Conservation (phyloP, 1,284 basidiomycete genomes). For the Inonotus hispidus region DNA sequence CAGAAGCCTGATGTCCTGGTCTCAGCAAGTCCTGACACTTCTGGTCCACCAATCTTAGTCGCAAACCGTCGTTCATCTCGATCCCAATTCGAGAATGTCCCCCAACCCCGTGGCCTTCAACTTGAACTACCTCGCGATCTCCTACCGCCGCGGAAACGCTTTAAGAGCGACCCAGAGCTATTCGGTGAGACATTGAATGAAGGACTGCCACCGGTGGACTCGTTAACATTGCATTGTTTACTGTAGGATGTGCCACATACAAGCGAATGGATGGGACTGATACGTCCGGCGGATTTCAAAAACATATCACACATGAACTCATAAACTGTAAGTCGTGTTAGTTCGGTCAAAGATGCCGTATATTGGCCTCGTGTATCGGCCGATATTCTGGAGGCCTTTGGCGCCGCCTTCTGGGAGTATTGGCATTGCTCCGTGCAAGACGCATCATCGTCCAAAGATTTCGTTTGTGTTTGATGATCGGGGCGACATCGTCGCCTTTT, state of each 20-base stretch:
- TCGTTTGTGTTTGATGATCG: background rate
- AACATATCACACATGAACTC: slow-evolving; percentile 56
- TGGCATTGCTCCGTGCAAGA: background rate
- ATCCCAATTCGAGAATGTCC: background rate
- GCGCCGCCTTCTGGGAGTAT: background rate
- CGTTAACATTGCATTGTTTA: background rate
- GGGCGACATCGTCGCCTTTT: background rate
- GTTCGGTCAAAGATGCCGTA: background rate
- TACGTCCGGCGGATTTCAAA: slow-evolving; percentile 1
- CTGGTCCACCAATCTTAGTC: slow-evolving; percentile 2
- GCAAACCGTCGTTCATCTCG: background rate
- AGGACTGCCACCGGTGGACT: background rate
- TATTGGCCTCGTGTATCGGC: slow-evolving; percentile 6
- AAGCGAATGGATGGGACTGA: background rate
- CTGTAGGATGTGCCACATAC: background rate
- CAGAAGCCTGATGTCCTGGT: background rate
- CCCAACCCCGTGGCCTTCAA: background rate
- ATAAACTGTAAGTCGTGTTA: slow-evolving; percentile 54
- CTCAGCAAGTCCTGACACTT: background rate
- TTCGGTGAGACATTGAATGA: background rate
- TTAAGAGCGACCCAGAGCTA: background rate
- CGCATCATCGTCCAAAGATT: background rate
- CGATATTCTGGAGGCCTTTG: slow-evolving; percentile 5
- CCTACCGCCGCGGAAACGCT: slow-evolving; percentile 5
- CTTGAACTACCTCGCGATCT: background rate